Conservation (phyloP, 2,329 filamentous ascomycete species). For the Boeremia exigua region DNA sequence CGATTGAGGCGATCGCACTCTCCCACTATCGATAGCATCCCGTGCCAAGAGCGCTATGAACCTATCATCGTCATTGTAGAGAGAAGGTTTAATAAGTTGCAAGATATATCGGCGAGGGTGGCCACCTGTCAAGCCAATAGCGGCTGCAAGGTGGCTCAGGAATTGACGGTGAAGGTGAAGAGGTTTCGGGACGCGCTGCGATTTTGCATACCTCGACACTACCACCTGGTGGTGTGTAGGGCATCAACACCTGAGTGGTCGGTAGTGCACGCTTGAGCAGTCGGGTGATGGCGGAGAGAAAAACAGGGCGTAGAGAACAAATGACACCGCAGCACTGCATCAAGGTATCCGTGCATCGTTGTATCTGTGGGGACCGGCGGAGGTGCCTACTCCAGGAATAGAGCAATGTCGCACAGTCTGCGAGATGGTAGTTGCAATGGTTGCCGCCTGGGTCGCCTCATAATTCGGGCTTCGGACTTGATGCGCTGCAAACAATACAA, state of each 20-base stretch:
- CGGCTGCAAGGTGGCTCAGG: slow-evolving; percentile 1
- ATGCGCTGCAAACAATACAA: neutral
- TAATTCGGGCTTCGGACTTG: slow-evolving; percentile 13
- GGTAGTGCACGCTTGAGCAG: slow-evolving; percentile 2
- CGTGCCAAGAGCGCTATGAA: slow-evolving; percentile 1
- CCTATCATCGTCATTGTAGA: slow-evolving; percentile 7
- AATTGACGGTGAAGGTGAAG: slow-evolving; percentile 1
- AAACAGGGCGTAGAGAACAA: slow-evolving; percentile 10
- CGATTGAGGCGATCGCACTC: slow-evolving; percentile 16
- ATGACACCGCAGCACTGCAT: slow-evolving; percentile 12
- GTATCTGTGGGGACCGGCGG: slow-evolving; percentile 16
- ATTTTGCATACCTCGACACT: slow-evolving; percentile 1
- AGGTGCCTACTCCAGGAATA: slow-evolving; percentile 16
- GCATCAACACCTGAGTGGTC: slow-evolving; percentile 8
- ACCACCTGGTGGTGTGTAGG: slow-evolving; percentile 7
- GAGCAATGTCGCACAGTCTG: slow-evolving; percentile 17
- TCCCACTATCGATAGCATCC: slow-evolving; percentile 16
- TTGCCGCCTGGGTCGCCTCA: slow-evolving; percentile 6
- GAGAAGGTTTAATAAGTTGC: slow-evolving; percentile 12
- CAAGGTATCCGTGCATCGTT: slow-evolving; percentile 11
- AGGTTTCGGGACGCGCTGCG: slow-evolving; percentile 9
- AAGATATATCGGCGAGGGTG: slow-evolving; percentile 11
- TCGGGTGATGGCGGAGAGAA: slow-evolving; percentile 9
- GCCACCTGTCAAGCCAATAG: slow-evolving; percentile 7
- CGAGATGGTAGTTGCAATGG: slow-evolving; percentile 11